Evolutionary conservation across 78 protist species (phyloP), one percentile per base, ranked within the genome.

Genomic region (Guillardia theta): DNA sequence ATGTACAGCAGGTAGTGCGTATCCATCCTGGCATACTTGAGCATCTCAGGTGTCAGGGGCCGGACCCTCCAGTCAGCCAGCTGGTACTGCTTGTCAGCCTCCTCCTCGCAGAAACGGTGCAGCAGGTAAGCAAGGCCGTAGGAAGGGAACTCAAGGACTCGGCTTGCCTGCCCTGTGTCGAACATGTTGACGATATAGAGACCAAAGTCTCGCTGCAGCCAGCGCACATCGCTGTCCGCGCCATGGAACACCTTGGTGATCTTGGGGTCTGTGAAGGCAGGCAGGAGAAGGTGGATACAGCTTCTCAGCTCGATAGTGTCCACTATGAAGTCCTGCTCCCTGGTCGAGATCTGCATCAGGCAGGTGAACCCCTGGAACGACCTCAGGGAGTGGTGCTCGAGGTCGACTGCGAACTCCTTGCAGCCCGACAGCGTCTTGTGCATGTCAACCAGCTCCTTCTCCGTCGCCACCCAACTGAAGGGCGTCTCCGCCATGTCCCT

Each of bases 111-210:
- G 95, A 58, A 96, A 76, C 4, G 37, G 19, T 94, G 24, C 33
- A 98, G 96, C 24, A 98, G 95, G 80, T 96, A 96, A 9, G 98
- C 97, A 1, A 98, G 96, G 8, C 96, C 41, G 12, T 88, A 94
- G 0, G 93, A 58, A 0, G 96, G 97, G 44, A 88, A 36, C 50
- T 48, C 41, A 2, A 92, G 27, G 39, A 58, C 70, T 9, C 70
- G 70, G 39, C 39, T 0, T 0, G 70, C 36, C 53, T 97, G 98
- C 6, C 99, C 99, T 0, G 99, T 98, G 93, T 99, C 99, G 54
- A 99, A 98, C 96, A 98, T n/a, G 93, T 98, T 98, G 83, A 99
- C 99, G n/a, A 99, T 43, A 95, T 99, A 99, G 36, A 99, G 64
- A 9, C 99, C 98, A 48, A 98, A 97, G 92, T 99, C 99, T 0